These are phyloP conservation scores for Leishmania gerbilli DNA, from an alignment of 208 protist species.

Conservation along the genomic window DNA sequence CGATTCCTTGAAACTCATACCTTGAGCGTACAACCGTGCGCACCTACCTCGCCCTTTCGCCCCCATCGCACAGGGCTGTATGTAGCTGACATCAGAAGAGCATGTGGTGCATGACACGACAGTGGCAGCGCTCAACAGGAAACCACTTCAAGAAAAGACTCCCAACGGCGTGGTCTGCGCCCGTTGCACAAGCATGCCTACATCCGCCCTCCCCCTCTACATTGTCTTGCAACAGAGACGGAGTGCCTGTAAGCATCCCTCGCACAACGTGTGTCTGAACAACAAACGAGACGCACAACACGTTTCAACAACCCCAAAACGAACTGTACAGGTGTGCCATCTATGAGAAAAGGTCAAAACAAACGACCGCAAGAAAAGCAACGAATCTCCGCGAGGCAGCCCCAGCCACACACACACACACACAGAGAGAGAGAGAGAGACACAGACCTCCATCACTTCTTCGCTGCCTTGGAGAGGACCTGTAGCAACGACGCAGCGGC, in stretches of 20 bases:
- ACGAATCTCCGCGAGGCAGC: background rate
- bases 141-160: background rate
- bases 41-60: background rate
- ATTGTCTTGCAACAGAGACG: background rate
- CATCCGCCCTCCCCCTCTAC: background rate
- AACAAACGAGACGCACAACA: background rate
- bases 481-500: conserved; percentile 74
- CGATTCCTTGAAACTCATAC: background rate
- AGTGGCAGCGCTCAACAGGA: background rate
- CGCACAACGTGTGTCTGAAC: background rate
- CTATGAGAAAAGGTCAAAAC: background rate
- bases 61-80: background rate
- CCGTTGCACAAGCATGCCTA: background rate
- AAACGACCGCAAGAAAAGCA: background rate
- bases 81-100: background rate
- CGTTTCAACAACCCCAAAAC: background rate
- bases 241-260: background rate
- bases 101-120: background rate
- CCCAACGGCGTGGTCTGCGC: background rate
- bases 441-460: conserved; percentile 8
- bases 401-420: too few species aligned
- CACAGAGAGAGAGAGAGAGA: too few species aligned
- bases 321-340: background rate
- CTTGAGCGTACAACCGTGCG: background rate
- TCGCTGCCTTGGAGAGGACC: conserved; percentile 36